Conservation (phyloP, 2,329 filamentous ascomycete genomes). For the Penicillium capsulatum region DNA sequence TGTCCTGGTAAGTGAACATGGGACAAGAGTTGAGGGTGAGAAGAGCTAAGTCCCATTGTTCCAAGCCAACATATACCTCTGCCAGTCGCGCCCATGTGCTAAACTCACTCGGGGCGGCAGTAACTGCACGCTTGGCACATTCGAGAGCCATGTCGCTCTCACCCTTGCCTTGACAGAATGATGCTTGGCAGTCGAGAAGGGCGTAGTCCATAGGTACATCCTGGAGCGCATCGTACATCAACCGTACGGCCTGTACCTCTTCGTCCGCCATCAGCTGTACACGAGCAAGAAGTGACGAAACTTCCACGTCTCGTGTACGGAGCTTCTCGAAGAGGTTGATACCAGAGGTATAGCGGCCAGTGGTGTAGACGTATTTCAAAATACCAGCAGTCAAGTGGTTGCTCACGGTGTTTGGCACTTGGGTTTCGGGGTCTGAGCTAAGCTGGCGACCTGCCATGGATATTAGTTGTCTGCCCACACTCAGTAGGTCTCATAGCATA, state of each 20-base stretch:
- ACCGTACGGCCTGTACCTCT: slow-evolving; percentile 88
- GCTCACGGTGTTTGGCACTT: slow-evolving; percentile 93
- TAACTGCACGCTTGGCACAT: slow-evolving; percentile 89
- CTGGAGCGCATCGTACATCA: slow-evolving; percentile 82
- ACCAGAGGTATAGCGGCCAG: slow-evolving; percentile 86
- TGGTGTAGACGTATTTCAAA: slow-evolving; percentile 90
- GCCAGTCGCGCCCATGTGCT: slow-evolving; percentile 92
- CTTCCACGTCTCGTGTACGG: slow-evolving; percentile 82
- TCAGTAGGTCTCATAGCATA: slow-evolving; percentile 30
- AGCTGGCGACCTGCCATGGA: slow-evolving; percentile 72
- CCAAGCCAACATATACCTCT: slow-evolving; percentile 87
- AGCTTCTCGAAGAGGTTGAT: slow-evolving; percentile 98
- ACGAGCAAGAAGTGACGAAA: slow-evolving; percentile 85
- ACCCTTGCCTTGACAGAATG: slow-evolving; percentile 85
- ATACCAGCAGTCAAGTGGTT: slow-evolving; percentile 95
- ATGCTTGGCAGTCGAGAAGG: slow-evolving; percentile 88
- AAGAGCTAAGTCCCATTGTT: slow-evolving; percentile 94
- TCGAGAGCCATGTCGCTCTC: slow-evolving; percentile 82
- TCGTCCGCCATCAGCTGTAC: slow-evolving; percentile 94
- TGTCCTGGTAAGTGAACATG: slow-evolving; percentile 99
- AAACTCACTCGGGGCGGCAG: slow-evolving; percentile 94
- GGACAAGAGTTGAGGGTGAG: slow-evolving; percentile 96
- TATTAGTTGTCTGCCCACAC: slow-evolving; percentile 16
- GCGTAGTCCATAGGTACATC: slow-evolving; percentile 97
- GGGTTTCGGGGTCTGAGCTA: slow-evolving; percentile 92